A percentile compares a stretch with the other conserved stretches of the same genome.
Evolutionary conservation across 345 rosid species (phyloP).

Genomic region (Gossypium arboreum): DNA sequence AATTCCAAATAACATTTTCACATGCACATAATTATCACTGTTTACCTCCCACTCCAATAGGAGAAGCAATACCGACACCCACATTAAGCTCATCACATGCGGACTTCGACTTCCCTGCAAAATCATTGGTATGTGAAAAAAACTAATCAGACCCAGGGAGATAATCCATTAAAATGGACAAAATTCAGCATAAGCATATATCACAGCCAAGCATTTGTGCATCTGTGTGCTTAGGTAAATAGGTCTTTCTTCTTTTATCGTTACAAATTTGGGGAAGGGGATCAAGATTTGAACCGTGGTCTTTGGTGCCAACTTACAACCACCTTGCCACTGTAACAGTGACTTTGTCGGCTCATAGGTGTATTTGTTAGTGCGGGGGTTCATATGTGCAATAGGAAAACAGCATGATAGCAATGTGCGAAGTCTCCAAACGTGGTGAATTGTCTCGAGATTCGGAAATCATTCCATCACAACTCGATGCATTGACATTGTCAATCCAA

Average conservation of each 20-base stretch:
- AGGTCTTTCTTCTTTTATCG: too few relatives aligned
- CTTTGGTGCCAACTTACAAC: too few relatives aligned
- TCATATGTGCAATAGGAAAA: not conserved
- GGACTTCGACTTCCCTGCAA: constrained; percentile 39
- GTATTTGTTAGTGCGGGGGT: not conserved
- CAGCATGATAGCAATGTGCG: not conserved
- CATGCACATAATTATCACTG: not conserved
- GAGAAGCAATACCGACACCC: constrained; percentile 27
- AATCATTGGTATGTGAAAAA: constrained; percentile 13
- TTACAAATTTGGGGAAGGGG: too few relatives aligned
- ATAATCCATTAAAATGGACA: not conserved
- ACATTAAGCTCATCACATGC: constrained; percentile 15
- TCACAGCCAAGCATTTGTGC: not conserved
- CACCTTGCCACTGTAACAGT: too few relatives aligned
- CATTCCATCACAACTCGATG: not conserved
- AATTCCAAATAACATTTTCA: not conserved
- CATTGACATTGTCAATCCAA: not conserved
- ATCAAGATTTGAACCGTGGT: too few relatives aligned
- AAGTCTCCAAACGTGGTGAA: not conserved
- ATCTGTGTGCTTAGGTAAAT: not conserved
- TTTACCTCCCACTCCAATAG: constrained; percentile 27
- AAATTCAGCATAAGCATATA: not conserved
- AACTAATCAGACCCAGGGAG: constrained; percentile 2
- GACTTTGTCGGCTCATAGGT: too few relatives aligned
- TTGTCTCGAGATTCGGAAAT: not conserved